A percentile compares a stretch with the other conserved stretches of the same genome.
Evolutionary conservation across 495 filamentous ascomycete species (phyloP).

Genomic region (Neurospora tetraspora): DNA sequence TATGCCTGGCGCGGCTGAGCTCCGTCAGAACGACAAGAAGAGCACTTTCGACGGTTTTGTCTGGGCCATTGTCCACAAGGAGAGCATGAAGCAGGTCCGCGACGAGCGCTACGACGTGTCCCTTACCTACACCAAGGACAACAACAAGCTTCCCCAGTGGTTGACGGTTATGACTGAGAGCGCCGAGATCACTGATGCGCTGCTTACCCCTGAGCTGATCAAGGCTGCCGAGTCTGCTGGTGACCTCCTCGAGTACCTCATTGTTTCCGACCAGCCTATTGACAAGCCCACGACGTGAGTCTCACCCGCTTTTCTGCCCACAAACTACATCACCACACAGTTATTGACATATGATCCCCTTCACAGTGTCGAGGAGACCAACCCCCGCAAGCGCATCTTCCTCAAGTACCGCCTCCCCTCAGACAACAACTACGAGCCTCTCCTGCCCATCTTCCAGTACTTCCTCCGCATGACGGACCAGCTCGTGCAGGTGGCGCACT

Average conservation of each 20-base stretch:
- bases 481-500: constrained; percentile 66
- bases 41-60: constrained; percentile 84
- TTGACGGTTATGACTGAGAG: constrained; percentile 92
- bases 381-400: constrained; percentile 76
- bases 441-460: constrained; percentile 66
- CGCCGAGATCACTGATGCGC: constrained; percentile 81
- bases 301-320: not conserved
- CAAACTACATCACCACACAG: not conserved
- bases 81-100: constrained; percentile 77
- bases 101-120: constrained; percentile 92
- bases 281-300: constrained; percentile 83
- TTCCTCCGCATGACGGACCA: constrained; percentile 78
- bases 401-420: constrained; percentile 65
- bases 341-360: constrained; percentile 10
- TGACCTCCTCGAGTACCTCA: constrained; percentile 74
- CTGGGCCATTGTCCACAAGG: constrained; percentile 92
- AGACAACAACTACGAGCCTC: constrained; percentile 50
- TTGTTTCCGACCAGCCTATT: constrained; percentile 81
- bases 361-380: constrained; percentile 70
- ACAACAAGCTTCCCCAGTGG: constrained; percentile 84
- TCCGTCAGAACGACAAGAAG: constrained; percentile 50
- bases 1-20: constrained; percentile 44
- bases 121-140: constrained; percentile 84
- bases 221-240: constrained; percentile 72
- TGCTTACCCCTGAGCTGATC: constrained; percentile 77